phyloP scores from a whole-genome alignment of 2,329 filamentous ascomycete species.

The Lecanoromycetidae sp. region DNA sequence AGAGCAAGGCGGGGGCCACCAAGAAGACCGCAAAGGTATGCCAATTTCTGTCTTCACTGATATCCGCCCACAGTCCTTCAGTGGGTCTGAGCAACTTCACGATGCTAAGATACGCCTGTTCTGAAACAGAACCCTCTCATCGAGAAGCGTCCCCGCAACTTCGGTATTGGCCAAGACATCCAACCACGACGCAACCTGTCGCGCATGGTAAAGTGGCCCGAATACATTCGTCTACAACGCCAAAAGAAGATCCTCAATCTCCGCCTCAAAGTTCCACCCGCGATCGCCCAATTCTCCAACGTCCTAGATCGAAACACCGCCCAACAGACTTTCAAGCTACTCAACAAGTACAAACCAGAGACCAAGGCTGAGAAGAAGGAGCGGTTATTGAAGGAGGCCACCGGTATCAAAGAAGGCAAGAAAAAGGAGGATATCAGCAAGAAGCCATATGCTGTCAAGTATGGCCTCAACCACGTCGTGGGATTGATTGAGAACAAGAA shows the following conservation, averaged over 20 bases:
- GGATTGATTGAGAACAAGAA: constrained; percentile 99
- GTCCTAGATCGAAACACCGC: constrained; percentile 95
- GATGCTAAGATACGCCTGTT: constrained; percentile 16
- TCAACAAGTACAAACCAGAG: constrained; percentile 99
- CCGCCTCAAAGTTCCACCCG: constrained; percentile 95
- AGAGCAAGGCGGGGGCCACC: constrained; percentile 69
- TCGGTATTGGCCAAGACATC: constrained; percentile 96
- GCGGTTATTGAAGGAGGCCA: constrained; percentile 94
- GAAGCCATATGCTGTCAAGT: constrained; percentile 99
- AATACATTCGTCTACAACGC: constrained; percentile 97
- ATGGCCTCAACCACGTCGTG: constrained; percentile 98
- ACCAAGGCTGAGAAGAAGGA: constrained; percentile 99
- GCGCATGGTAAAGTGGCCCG: constrained; percentile 99
- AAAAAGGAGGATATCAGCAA: constrained; percentile 99
- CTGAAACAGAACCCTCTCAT: constrained; percentile 80
- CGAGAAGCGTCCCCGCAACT: constrained; percentile 97
- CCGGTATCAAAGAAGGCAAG: constrained; percentile 95
- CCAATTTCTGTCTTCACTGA: constrained; percentile 23
- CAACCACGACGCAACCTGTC: constrained; percentile 91
- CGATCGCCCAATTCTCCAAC: constrained; percentile 95
- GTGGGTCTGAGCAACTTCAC: neutral
- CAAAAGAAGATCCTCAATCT: constrained; percentile 93
- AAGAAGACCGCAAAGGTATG: constrained; percentile 97
- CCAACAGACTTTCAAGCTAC: constrained; percentile 94
- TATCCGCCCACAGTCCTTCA: neutral